phyloP scores from a whole-genome alignment of 2,329 filamentous ascomycete species.

The Colletotrichum sp. region DNA sequence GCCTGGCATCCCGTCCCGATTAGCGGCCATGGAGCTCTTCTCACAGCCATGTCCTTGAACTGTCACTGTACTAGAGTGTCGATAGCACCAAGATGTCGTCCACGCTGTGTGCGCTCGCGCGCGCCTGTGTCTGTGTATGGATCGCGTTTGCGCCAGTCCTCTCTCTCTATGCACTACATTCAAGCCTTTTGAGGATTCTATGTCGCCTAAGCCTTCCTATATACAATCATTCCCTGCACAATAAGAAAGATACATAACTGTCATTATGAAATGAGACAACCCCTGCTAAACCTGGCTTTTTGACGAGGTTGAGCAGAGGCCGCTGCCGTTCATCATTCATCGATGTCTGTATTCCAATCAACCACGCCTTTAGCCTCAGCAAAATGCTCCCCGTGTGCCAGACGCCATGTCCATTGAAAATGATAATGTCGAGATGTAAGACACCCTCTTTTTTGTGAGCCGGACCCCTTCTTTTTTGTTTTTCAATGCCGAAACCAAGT shows the following conservation, averaged over 20 bases:
- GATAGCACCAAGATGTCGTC: background rate
- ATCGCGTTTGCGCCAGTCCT: background rate
- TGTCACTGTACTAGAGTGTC: background rate
- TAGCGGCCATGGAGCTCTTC: background rate
- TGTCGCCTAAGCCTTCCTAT: background rate
- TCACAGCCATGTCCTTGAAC: background rate
- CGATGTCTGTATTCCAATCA: conserved; percentile 1
- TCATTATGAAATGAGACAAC: background rate
- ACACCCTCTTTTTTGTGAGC: conserved; percentile 10
- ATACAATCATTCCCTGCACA: background rate
- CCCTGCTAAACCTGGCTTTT: background rate
- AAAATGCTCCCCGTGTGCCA: conserved; percentile 6
- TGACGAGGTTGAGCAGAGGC: background rate
- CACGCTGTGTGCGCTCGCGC: background rate
- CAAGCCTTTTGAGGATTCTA: background rate
- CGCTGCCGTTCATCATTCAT: background rate
- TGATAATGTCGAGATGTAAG: conserved; percentile 12
- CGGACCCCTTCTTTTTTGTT: conserved; percentile 14
- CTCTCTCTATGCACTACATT: background rate
- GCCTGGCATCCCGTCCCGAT: background rate
- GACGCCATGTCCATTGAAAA: conserved; percentile 6
- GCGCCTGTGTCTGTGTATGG: background rate
- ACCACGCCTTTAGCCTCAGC: background rate
- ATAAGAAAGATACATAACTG: background rate
- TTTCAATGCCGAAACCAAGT: background rate